A percentile compares a stretch with the other conserved stretches of the same genome.
These are phyloP conservation scores for Dendryphion nanum DNA, from an alignment of 2,329 filamentous ascomycete species.

Conservation along the genomic window DNA sequence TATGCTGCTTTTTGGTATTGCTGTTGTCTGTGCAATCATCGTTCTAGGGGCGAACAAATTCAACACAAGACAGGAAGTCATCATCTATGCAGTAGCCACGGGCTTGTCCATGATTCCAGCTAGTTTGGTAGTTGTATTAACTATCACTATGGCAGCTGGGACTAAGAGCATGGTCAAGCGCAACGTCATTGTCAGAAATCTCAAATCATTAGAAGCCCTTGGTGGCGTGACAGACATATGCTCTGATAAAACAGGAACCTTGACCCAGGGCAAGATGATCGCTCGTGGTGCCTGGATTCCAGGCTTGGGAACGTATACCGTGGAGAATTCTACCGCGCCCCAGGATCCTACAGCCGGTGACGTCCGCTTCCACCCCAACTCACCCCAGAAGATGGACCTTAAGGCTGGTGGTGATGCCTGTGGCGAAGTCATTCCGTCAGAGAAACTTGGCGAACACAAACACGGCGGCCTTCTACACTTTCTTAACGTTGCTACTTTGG, in stretches of 20 bases:
- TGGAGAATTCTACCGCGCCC: conserved; percentile 32
- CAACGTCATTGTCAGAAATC: conserved; percentile 35
- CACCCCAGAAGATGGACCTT: too few relatives aligned
- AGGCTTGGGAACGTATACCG: conserved; percentile 36
- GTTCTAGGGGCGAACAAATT: conserved; percentile 40
- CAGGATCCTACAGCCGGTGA: conserved; percentile 32
- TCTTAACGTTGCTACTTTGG: conserved; percentile 39
- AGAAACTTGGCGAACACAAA: too few relatives aligned
- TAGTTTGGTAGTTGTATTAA: conserved; percentile 36
- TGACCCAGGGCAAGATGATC: conserved; percentile 38
- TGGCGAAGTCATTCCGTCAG: too few relatives aligned
- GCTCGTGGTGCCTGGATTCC: conserved; percentile 40
- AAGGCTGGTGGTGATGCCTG: too few relatives aligned
- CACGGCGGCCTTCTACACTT: too few relatives aligned
- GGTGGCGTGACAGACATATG: conserved; percentile 46
- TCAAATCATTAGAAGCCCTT: conserved; percentile 37
- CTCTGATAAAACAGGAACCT: conserved; percentile 52
- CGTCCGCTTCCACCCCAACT: conserved; percentile 22
- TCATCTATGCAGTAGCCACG: conserved; percentile 41
- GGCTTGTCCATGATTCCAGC: conserved; percentile 40
- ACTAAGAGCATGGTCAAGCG: conserved; percentile 37
- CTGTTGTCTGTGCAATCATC: conserved; percentile 39
- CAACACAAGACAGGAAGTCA: conserved; percentile 37
- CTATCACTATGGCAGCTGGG: conserved; percentile 40
- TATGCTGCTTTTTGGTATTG: conserved; percentile 35